Percentiles rank a stretch among this genome's conserved stretches.
These are phyloP conservation scores for Jacaranda mimosifolia DNA, from an alignment of 257 asterid species.

Conservation along the genomic window DNA sequence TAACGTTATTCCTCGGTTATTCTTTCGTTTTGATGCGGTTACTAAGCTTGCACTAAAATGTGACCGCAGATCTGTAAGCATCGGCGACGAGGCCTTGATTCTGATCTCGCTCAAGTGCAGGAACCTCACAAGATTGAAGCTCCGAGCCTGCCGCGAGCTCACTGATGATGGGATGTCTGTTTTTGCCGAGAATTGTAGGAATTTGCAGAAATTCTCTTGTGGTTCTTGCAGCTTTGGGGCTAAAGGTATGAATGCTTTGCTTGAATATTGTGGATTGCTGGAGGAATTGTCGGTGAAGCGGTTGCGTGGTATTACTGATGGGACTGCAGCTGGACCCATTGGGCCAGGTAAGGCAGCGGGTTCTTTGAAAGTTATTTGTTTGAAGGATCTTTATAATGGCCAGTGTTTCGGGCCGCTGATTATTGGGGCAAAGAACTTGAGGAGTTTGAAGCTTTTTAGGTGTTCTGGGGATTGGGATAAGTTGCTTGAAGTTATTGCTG, in stretches of 20 bases:
- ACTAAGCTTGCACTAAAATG: conserved; percentile 89
- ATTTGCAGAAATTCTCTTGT: conserved; percentile 79
- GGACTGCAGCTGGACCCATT: conserved; percentile 49
- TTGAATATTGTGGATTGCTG: conserved; percentile 65
- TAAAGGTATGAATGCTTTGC: conserved; percentile 75
- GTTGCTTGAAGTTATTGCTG: conserved; percentile 61
- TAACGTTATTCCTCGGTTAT: conserved; percentile 49
- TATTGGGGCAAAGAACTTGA: conserved; percentile 67
- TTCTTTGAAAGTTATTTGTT: conserved; percentile 62
- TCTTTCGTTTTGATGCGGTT: conserved; percentile 78
- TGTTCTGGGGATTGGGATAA: conserved; percentile 96
- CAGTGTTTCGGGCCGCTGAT: conserved; percentile 85
- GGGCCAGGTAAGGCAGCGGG: conserved; percentile 68
- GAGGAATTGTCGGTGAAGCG: conserved; percentile 88
- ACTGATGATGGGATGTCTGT: conserved; percentile 78
- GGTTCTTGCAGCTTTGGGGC: conserved; percentile 89
- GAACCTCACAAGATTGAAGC: conserved; percentile 80
- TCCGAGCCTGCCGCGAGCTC: conserved; percentile 82
- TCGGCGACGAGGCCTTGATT: conserved; percentile 66
- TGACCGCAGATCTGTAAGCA: conserved; percentile 89
- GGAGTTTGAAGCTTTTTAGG: conserved; percentile 72
- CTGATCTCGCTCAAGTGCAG: conserved; percentile 65
- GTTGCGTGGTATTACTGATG: conserved; percentile 73
- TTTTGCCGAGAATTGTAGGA: conserved; percentile 63
- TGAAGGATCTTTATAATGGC: conserved; percentile 85